These are phyloP conservation scores for Metroxylon sagu DNA, from an alignment of 176 grass and related monocot species.

Conservation along the genomic window DNA sequence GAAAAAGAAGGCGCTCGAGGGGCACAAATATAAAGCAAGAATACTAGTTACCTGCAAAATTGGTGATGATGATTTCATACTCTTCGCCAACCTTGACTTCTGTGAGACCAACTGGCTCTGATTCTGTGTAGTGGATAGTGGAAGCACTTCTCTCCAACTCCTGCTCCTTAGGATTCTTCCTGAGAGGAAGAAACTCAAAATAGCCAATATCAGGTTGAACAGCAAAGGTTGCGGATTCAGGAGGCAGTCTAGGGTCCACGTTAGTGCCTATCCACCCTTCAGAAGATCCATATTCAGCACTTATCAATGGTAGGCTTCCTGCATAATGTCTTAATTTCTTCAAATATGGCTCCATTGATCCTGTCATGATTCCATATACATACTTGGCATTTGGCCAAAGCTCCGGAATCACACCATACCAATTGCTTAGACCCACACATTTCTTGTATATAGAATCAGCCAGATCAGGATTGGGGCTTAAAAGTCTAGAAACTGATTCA, in stretches of 20 bases:
- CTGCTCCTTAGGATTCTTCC: not conserved
- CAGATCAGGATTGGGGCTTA: conserved; percentile 40
- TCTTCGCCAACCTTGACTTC: conserved; percentile 66
- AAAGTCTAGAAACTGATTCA: conserved; percentile 43
- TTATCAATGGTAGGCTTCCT: conserved; percentile 53
- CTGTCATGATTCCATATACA: conserved; percentile 89
- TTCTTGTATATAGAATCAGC: conserved; percentile 47
- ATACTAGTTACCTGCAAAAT: conserved; percentile 60
- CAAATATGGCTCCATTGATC: conserved; percentile 83
- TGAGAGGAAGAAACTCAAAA: conserved; percentile 87
- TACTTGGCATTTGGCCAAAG: conserved; percentile 78
- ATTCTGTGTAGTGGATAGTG: conserved; percentile 24
- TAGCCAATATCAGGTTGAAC: conserved; percentile 83
- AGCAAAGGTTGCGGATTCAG: conserved; percentile 53
- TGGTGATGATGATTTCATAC: conserved; percentile 83
- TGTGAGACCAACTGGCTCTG: conserved; percentile 53
- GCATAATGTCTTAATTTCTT: conserved; percentile 86
- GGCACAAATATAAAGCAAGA: too few relatives aligned
- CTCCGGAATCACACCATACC: conserved; percentile 86
- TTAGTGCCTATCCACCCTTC: conserved; percentile 79
- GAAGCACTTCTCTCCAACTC: not conserved
- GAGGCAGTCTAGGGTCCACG: conserved; percentile 47
- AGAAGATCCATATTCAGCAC: conserved; percentile 76
- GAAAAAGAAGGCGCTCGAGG: too few relatives aligned
- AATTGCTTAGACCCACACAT: conserved; percentile 59